Evolutionary conservation across 75 land plant genomes (phyloP).

Genomic region (Picea glauca): DNA sequence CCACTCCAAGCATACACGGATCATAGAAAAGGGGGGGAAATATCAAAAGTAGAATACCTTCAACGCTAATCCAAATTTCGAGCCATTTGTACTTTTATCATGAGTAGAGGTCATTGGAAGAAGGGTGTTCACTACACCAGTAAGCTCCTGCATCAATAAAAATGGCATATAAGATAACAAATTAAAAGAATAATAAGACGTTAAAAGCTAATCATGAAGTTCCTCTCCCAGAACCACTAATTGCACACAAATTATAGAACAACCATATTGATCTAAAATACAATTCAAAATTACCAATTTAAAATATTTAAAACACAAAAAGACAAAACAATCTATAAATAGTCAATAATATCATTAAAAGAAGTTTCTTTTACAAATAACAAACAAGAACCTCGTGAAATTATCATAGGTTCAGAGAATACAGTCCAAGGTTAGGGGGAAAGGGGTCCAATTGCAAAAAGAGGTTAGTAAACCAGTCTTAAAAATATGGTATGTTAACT

Average conservation of each 20-base stretch:
- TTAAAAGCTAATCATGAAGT: neutral
- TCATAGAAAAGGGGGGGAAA: neutral
- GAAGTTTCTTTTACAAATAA: neutral
- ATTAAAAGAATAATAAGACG: neutral
- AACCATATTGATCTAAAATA: neutral
- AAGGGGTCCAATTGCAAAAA: neutral
- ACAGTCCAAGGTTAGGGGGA: neutral
- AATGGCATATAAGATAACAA: neutral
- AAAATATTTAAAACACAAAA: neutral
- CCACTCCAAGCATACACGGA: neutral
- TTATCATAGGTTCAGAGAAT: neutral
- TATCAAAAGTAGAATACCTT: slow-evolving; percentile 34
- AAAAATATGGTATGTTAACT: neutral
- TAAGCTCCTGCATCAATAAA: slow-evolving; percentile 47
- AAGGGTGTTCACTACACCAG: slow-evolving; percentile 54
- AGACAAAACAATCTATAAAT: neutral
- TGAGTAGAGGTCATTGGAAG: slow-evolving; percentile 74
- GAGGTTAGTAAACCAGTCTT: neutral
- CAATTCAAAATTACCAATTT: neutral
- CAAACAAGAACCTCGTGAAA: neutral
- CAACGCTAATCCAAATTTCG: slow-evolving; percentile 39
- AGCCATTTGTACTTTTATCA: slow-evolving; percentile 27
- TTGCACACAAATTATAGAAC: neutral
- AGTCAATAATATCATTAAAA: no score
- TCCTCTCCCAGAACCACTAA: neutral